Base-by-base conservation (phyloP, 306 rosid species). In the Amphicarpaea edgeworthii region DNA sequence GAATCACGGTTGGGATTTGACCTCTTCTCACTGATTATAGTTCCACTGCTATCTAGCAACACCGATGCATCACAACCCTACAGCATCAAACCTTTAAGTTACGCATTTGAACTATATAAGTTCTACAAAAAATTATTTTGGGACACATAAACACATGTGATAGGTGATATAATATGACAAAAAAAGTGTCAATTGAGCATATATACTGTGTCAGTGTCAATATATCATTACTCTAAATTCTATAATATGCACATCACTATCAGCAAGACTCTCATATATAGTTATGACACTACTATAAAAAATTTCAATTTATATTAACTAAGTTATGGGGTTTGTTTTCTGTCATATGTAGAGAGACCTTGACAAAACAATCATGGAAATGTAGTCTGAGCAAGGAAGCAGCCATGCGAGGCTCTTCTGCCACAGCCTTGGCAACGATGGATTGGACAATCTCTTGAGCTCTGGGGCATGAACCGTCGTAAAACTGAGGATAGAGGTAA, bases 1-100 rank as follows among this genome's bases (percentile, higher is more conserved):
- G 99, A 95, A 77, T 92, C 82, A 67, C 72, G 82, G 66, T 95
- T 95, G 0, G 99, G 96, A 80, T 84, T 85, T 21, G 99, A 89
- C 64, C 86, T 68, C 92, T 92, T 95, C 85, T 95, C 99, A 30
- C 93, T 88, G 41, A 54, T 71, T 24, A 92, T 89, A 42, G 83
- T 85, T 54, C 89, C 90, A 75, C 83, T 85, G 83, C 93, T 95
- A 65, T 95, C 99, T 68, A 95, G 55, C 76, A 95, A 74, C 43
- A 92, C 0, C 6, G 99, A 95, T 70, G 83, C 99, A 82, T 95
- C 99, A 76, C 99, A 92, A 4, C 99, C 99, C 97, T 95, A 90
- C 76, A 87, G 73, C 28, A 78, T 59, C 60, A 45, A 62, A 71
- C 49, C 26, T 19, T 19, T 28, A 26, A 26, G 43, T 82, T 73